Percentiles rank a stretch among this genome's conserved stretches.
Evolutionary conservation across 148 eudicot species (phyloP).

Genomic region (Camellia granthamiana): DNA sequence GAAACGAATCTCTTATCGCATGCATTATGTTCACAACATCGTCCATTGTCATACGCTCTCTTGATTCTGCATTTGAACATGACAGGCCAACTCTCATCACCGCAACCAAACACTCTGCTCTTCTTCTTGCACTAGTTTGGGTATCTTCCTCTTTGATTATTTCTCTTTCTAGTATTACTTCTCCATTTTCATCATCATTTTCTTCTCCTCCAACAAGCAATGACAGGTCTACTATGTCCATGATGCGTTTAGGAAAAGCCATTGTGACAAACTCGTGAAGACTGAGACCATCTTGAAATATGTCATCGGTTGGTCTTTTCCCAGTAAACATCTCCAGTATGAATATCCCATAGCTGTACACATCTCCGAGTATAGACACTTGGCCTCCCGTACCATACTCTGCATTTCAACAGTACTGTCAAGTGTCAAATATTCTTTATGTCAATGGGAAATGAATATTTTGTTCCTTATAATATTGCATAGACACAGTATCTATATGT

Average conservation of each 20-base stretch:
- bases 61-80: slow-evolving; percentile 12
- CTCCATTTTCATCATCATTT: not conserved
- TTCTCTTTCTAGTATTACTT: not conserved
- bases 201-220: not conserved
- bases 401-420: not conserved
- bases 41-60: slow-evolving; percentile 2
- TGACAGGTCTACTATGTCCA: slow-evolving; percentile 1
- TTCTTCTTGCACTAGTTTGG: not conserved
- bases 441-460: not conserved
- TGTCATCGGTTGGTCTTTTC: slow-evolving; percentile 16
- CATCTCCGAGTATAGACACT: slow-evolving; percentile 15
- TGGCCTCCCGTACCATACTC: slow-evolving; percentile 20
- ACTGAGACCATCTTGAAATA: slow-evolving; percentile 10
- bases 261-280: slow-evolving; percentile 3
- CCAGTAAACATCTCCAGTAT: slow-evolving; percentile 18
- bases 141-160: not conserved
- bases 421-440: too few species aligned
- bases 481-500: too few species aligned
- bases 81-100: slow-evolving; percentile 15
- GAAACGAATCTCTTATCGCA: slow-evolving; percentile 10
- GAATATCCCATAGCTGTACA: slow-evolving; percentile 19
- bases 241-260: slow-evolving; percentile 7
- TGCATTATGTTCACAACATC: slow-evolving; percentile 15
- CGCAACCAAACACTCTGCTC: slow-evolving; percentile 3
- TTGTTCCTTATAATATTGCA: not conserved